Evolutionary conservation across 208 protist genomes (phyloP), one percentile per base, ranked within the genome.

Genomic region (Lotmaria passim): DNA sequence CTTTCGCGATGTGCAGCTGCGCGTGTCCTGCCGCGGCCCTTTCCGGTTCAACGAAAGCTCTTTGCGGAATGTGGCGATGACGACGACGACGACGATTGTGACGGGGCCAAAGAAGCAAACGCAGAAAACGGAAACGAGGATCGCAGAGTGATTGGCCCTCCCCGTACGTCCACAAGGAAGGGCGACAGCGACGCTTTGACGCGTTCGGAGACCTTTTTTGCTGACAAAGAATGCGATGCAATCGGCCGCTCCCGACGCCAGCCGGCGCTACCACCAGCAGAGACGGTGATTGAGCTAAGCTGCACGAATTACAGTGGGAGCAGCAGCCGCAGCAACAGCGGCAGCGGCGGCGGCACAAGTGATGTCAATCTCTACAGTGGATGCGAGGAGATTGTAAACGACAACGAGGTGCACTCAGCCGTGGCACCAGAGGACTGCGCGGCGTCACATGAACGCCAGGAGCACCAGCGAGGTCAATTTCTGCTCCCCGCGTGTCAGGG

Each of bases 271-370:
- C 28, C 50, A 15, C 23, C 34, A 24, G 34, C n/a, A 1, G 69
- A 75, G 43, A 75, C 53, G 7, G 12, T 75, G 1, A 69, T 75
- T 57, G 69, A 75, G 52, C 46, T 75, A 24, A 69, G 62, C 62
- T 55, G 31, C 24, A 43, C 34, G 12, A 52, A 48, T 38, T 38
- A 39, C 47, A 73, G 55, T 47, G 24, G 43, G 36, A 41, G 34
- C 24, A 58, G 34, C 23, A 59, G 24, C 36, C 57, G 39, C 7
- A 31, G 30, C 15, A 6, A 44, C 17, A 1, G 7, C 30, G 3
- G 43, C 28, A 19, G 23, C 21, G 39, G 11, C 15, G 11, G 7
- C 52, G 57, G n/a, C n/a, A n/a, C n/a, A n/a, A n/a, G n/a, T n/a
- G n/a, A n/a, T n/a, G n/a, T n/a, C n/a, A n/a, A n/a, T n/a, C n/a